These are phyloP conservation scores for Aspergillus eucalypticola DNA, from an alignment of 2,329 filamentous ascomycete genomes.

Conservation along the genomic window DNA sequence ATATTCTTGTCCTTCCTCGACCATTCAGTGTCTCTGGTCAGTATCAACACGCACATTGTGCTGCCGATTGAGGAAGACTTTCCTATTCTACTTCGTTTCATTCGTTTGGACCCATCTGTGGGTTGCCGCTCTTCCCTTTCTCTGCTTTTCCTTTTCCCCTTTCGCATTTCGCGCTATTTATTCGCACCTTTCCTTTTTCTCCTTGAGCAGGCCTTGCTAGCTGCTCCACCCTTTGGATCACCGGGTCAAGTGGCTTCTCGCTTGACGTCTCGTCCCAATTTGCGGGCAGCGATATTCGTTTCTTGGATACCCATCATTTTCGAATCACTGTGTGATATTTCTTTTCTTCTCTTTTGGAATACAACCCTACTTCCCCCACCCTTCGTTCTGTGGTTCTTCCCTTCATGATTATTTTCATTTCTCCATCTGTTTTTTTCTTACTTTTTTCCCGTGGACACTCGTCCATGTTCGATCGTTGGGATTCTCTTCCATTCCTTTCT, in stretches of 20 bases:
- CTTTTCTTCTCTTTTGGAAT: constrained; percentile 9
- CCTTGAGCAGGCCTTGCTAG: constrained; percentile 20
- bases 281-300: constrained; percentile 23
- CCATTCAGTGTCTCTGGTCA: neutral
- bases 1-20: neutral
- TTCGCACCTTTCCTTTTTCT: constrained; percentile 15
- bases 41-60: neutral
- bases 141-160: constrained; percentile 9
- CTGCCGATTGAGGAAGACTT: neutral
- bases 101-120: constrained; percentile 1
- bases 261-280: constrained; percentile 10
- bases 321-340: constrained; percentile 26
- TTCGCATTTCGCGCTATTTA: constrained; percentile 7
- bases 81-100: neutral
- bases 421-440: constrained; percentile 5
- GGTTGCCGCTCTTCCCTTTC: constrained; percentile 10
- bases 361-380: neutral
- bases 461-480: neutral
- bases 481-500: constrained; percentile 7
- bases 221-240: constrained; percentile 8
- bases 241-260: neutral
- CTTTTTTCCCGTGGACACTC: neutral
- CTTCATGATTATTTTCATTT: constrained; percentile 6
- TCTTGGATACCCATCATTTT: constrained; percentile 28
- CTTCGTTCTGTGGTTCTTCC: constrained; percentile 2